Evolutionary conservation across 208 protist genomes (phyloP), one percentile per base, ranked within the genome.

Genomic region (Acanthamoeba triangularis): DNA sequence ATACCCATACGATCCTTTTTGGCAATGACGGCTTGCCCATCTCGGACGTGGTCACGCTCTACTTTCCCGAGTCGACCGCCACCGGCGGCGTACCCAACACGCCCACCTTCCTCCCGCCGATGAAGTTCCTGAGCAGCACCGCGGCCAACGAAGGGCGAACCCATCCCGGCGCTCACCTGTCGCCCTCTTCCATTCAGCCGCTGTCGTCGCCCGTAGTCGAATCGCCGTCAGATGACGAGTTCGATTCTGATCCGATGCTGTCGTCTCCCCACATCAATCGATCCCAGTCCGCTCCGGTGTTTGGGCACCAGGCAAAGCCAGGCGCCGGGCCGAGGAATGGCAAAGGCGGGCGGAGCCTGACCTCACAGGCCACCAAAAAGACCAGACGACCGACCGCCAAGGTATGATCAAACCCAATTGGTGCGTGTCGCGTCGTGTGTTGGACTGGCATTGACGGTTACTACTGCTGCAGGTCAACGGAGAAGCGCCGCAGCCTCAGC

Each of bases 1-100:
- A 94, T n/a, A 94, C 90, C 1, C 90, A 94, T 37, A 94, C 90
- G 23, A 84, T 94, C 10, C 90, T 94, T 13, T 82, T 94, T 41
- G 90, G 90, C 2, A 76, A 76, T 23, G 90, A 94, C 67, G 90
- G 90, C 25, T 4, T 65, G 33, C 90, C 90, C 6, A 94, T 82
- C 16, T 76, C 90, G 49, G 90, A 94, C 33, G 18, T 94, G 28
- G 90, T 94, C 44, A 84, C 65, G 2, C 90, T 94, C 28, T 44
- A 52, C 33, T 65, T 94, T 25, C 90, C 90, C 28, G 67, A 94
- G 2, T 56, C 90, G 23, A 59, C 0, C 47, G 30, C 76, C 76
- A 44, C 44, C 47, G 28, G 28, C 8, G 61, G 61, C 61, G 76
- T 41, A 28, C 30, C 76, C 69, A 67, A 2, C 61, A 23, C 61